A percentile compares a stretch with the other conserved stretches of the same genome.
These are phyloP conservation scores for Xylaria palmicola DNA, from an alignment of 495 filamentous ascomycete genomes.

Conservation along the genomic window DNA sequence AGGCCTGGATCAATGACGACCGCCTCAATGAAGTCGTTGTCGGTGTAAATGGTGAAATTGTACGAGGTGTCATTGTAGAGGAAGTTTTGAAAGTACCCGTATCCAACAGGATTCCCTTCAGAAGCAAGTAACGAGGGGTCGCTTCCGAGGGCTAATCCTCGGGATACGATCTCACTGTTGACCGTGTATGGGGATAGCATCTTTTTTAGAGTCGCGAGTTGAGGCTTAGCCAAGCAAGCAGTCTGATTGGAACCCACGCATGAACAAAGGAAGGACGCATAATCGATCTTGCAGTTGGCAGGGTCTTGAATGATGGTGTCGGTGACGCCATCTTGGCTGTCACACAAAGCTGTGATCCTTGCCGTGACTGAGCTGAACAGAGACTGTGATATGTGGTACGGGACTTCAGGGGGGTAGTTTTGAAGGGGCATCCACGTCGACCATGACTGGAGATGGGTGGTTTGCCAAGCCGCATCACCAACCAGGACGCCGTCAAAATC, in stretches of 20 bases:
- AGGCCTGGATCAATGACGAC: not conserved
- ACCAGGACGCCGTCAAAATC: slow-evolving; percentile 63
- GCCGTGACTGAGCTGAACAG: slow-evolving; percentile 51
- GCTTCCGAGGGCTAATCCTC: not conserved
- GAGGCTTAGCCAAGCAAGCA: slow-evolving; percentile 52
- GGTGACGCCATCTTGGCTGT: slow-evolving; percentile 56
- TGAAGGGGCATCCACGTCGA: slow-evolving; percentile 30
- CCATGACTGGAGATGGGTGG: slow-evolving; percentile 46
- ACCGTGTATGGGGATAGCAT: slow-evolving; percentile 47
- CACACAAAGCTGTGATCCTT: slow-evolving; percentile 62
- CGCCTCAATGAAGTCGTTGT: slow-evolving; percentile 17
- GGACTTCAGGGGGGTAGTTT: slow-evolving; percentile 36
- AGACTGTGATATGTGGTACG: slow-evolving; percentile 47
- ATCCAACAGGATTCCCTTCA: slow-evolving; percentile 18
- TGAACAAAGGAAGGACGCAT: slow-evolving; percentile 53
- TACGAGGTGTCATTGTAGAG: slow-evolving; percentile 39
- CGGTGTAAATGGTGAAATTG: slow-evolving; percentile 33
- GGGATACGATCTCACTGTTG: not conserved
- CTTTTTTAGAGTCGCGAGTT: slow-evolving; percentile 34
- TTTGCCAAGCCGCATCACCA: slow-evolving; percentile 51
- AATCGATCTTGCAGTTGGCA: slow-evolving; percentile 51
- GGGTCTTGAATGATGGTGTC: slow-evolving; percentile 64
- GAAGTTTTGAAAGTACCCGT: slow-evolving; percentile 38
- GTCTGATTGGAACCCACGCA: slow-evolving; percentile 22
- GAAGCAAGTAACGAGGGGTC: slow-evolving; percentile 6